Percentiles rank a stretch among this genome's conserved stretches.
phyloP scores from a whole-genome alignment of 2,329 filamentous ascomycete genomes.

The Chrysoporthe cubensis region DNA sequence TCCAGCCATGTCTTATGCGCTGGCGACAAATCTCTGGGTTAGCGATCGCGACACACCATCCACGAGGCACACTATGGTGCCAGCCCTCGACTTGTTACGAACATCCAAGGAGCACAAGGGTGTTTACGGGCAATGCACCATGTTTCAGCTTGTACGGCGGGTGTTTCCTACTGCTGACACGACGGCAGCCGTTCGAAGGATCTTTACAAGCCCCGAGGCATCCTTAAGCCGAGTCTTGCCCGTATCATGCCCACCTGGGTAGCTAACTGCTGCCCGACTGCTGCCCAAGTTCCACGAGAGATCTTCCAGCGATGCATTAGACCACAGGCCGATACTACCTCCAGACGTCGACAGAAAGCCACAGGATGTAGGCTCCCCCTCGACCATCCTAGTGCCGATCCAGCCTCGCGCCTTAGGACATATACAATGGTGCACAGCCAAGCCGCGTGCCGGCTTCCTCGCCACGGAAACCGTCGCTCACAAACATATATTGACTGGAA shows the following conservation, averaged over 20 bases:
- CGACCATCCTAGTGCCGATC: not conserved
- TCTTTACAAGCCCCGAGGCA: not conserved
- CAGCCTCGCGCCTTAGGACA: not conserved
- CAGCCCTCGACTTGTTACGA: not conserved
- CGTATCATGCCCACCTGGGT: too few relatives aligned
- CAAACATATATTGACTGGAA: not conserved
- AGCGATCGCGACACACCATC: not conserved
- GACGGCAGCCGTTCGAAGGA: not conserved
- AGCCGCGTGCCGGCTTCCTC: not conserved
- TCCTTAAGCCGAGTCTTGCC: not conserved
- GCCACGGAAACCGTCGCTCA: not conserved
- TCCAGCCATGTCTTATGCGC: not conserved
- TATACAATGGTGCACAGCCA: not conserved
- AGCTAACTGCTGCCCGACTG: not conserved
- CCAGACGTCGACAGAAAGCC: not conserved
- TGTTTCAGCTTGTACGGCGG: not conserved
- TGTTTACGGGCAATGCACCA: not conserved
- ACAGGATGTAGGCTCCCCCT: not conserved
- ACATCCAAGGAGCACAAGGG: not conserved
- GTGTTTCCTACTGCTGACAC: not conserved
- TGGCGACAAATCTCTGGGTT: not conserved
- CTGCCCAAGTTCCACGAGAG: not conserved
- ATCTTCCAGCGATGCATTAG: too few relatives aligned
- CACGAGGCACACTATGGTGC: not conserved
- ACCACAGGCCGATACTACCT: not conserved